phyloP scores from a whole-genome alignment of 441 rosid species.

The Kokia cookei region DNA sequence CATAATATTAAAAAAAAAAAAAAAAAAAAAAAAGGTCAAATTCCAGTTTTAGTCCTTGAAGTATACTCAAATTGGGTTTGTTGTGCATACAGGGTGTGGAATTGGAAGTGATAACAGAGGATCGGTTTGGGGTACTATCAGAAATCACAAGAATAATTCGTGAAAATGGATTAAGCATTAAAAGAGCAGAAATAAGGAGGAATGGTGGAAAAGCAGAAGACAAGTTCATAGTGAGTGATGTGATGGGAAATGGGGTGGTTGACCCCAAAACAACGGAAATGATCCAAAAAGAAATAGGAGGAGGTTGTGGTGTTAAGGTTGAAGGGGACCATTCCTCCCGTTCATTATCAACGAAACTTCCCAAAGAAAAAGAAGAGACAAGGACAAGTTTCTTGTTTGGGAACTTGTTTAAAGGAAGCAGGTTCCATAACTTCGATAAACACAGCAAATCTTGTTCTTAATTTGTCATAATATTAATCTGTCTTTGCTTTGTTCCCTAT shows the following conservation, averaged over 20 bases:
- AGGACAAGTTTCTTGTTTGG: slow-evolving; percentile 22
- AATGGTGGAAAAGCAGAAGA: slow-evolving; percentile 50
- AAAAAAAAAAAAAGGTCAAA: no score
- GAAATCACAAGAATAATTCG: slow-evolving; percentile 59
- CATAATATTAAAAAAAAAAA: no score
- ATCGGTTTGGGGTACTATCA: slow-evolving; percentile 55
- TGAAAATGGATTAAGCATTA: slow-evolving; percentile 63
- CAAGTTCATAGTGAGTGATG: slow-evolving; percentile 59
- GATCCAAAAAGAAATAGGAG: slow-evolving; percentile 55
- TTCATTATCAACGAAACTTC: slow-evolving; percentile 5
- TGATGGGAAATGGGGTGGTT: slow-evolving; percentile 46
- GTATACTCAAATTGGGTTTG: background rate
- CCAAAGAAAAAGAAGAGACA: slow-evolving; percentile 4
- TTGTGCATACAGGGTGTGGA: slow-evolving; percentile 43
- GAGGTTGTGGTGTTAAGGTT: slow-evolving; percentile 27
- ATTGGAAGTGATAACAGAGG: slow-evolving; percentile 44
- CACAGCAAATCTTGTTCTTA: slow-evolving; percentile 25
- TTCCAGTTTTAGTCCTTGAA: no score
- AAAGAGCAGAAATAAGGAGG: slow-evolving; percentile 52
- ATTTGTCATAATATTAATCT: no score
- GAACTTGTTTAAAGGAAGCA: slow-evolving; percentile 21
- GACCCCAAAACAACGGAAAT: slow-evolving; percentile 31
- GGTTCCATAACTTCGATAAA: slow-evolving; percentile 23
- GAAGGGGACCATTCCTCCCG: slow-evolving; percentile 24
- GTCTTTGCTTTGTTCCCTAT: background rate